Base-by-base conservation (phyloP, 2,329 filamentous ascomycete species). In the Colletotrichum acutatum region DNA sequence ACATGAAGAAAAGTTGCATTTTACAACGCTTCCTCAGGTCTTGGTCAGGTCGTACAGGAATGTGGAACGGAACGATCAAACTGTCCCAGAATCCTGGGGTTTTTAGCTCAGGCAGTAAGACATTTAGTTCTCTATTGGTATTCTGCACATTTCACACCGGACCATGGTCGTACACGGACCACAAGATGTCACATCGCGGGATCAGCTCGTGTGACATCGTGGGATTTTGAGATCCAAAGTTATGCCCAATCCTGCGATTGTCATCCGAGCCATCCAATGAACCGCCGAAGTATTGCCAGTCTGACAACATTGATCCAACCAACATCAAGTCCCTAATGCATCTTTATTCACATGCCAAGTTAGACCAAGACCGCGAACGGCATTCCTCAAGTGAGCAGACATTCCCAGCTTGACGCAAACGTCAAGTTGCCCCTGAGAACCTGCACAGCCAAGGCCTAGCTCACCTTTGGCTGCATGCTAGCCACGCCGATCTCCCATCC, bases 361-460 rank as follows among this genome's bases (percentile, higher is more conserved):
- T 54, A 30, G n/a, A 19, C 5, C 12, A 5, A 57, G 14, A 24
- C 56, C 9, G 66, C 49, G 30, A 72, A 42, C 66, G 59, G 60
- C 60, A 52, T 58, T 64, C 9, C 6, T 54, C 8, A 26, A 24
- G 8, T 22, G 32, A 24, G 54, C 9, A 46, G 46, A 56, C 46
- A 42, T 32, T 46, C 42, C 26, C 49, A n/a, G 11, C 22, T 22
- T 26, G 62, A 49, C 60, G 54, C 54, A 65, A 69, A 57, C 70
- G 34, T 61, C 46, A 37, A 30, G 56, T 30, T 65, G 66, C 28
- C 60, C 65, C 69, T 68, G 53, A 32, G 66, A 30, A 46, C n/a
- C 30, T 32, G 52, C 42, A 34, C 60, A 70, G 59, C 60, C 46
- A 37, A 34, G 32, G 5, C 14, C 66, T 70, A 70, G 34, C 59